Conservation (phyloP, 371 early-diverging fungal species). For the Rozella allomycis region DNA sequence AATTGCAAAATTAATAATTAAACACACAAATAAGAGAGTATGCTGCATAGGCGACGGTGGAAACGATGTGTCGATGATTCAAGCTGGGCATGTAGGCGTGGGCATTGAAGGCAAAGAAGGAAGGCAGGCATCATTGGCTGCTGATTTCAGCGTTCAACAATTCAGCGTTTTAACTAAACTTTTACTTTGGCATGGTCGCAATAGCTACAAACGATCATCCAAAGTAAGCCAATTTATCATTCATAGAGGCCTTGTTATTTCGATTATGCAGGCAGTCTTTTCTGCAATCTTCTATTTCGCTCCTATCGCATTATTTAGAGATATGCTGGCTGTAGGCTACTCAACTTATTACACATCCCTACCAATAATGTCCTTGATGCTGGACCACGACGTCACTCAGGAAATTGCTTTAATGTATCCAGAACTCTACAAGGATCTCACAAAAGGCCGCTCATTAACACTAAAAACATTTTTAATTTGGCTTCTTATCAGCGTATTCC, state of each 20-base stretch:
- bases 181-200: conserved; percentile 93
- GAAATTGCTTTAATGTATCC: conserved; percentile 83
- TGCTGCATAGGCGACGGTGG: conserved; percentile 97
- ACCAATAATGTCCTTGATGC: conserved; percentile 86
- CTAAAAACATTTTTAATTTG: conserved; percentile 84
- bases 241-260: conserved; percentile 93
- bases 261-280: conserved; percentile 96
- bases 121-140: conserved; percentile 87
- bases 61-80: conserved; percentile 99
- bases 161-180: conserved; percentile 71
- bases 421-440: conserved; percentile 90
- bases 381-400: conserved; percentile 76
- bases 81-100: conserved; percentile 91
- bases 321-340: conserved; percentile 45
- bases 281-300: conserved; percentile 93
- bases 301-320: conserved; percentile 90
- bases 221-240: conserved; percentile 96
- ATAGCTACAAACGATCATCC: conserved; percentile 82
- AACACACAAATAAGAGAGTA: conserved; percentile 48
- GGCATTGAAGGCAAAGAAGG: conserved; percentile 99
- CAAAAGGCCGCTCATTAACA: conserved; percentile 71
- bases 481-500: conserved; percentile 87
- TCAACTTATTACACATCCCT: conserved; percentile 91
- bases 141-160: conserved; percentile 86
- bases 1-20: conserved; percentile 65